phyloP scores from a whole-genome alignment of 202 grass and related monocot genomes.

The Elaeis oleifera region DNA sequence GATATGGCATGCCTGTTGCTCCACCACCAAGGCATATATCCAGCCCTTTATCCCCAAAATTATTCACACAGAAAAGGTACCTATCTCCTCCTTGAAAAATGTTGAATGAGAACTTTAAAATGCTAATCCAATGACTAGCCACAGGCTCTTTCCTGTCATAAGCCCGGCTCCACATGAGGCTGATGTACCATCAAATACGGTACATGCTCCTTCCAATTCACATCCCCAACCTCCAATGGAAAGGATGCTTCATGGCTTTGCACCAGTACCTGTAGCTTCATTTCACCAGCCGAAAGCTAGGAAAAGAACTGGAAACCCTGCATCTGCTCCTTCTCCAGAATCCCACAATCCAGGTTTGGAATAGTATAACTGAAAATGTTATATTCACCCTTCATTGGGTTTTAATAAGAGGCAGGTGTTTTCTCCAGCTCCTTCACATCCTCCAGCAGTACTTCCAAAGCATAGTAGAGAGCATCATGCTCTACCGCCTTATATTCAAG shows the following conservation, averaged over 20 bases:
- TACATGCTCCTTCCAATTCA: conserved; percentile 35
- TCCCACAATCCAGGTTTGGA: conserved; percentile 60
- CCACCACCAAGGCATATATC: conserved; percentile 15
- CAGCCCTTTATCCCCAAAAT: conserved; percentile 21
- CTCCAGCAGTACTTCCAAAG: conserved; percentile 27
- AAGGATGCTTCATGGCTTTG: conserved; percentile 29
- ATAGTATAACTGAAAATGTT: too few species aligned
- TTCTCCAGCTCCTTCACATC: conserved; percentile 28
- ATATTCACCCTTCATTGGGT: background rate
- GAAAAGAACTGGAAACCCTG: conserved; percentile 28
- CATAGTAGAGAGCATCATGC: conserved; percentile 24
- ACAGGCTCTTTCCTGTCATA: conserved; percentile 51
- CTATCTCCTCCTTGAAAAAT: too few species aligned
- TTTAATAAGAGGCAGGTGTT: background rate
- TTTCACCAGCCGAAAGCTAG: conserved; percentile 32
- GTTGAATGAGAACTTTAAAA: too few species aligned
- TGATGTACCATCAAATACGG: conserved; percentile 35
- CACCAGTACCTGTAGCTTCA: conserved; percentile 25
- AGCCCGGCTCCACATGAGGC: conserved; percentile 46
- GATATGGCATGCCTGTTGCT: conserved; percentile 24
- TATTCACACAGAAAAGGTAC: conserved; percentile 9
- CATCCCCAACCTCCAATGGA: conserved; percentile 13
- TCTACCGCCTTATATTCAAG: conserved; percentile 10
- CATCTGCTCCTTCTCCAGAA: conserved; percentile 37
- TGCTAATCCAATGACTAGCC: conserved; percentile 5